Percentiles rank a stretch among this genome's conserved stretches.
These are phyloP conservation scores for Thermochaetoides thermophila DNA, from an alignment of 495 filamentous ascomycete species.

Conservation along the genomic window DNA sequence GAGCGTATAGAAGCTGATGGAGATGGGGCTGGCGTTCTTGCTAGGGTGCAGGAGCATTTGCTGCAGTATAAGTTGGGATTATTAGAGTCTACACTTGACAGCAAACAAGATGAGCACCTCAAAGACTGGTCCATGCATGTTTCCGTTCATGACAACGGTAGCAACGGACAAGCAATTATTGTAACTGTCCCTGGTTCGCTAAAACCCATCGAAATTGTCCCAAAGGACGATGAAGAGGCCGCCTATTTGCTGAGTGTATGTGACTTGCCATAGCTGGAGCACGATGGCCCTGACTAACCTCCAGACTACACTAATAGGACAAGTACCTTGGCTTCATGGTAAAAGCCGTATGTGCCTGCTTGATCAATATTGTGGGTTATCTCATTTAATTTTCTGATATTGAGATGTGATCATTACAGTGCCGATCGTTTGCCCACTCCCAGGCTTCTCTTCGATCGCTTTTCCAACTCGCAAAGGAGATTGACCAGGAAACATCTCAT, in stretches of 20 bases:
- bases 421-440: constrained; percentile 5
- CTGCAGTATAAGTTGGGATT: constrained; percentile 3
- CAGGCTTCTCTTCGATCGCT: constrained; percentile 1
- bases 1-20: neutral
- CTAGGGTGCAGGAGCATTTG: neutral
- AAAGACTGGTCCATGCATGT: neutral
- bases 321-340: constrained; percentile 10
- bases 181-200: constrained; percentile 1
- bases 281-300: neutral
- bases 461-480: neutral
- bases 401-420: neutral
- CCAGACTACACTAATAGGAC: constrained; percentile 1
- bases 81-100: neutral
- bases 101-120: neutral
- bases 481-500: neutral
- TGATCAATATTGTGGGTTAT: neutral
- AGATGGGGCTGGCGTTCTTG: constrained; percentile 2
- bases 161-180: neutral
- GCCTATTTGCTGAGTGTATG: constrained; percentile 6
- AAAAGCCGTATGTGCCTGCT: constrained; percentile 4
- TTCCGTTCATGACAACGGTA: neutral
- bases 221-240: constrained; percentile 4
- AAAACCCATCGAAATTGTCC: neutral
- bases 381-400: no score
- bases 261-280: neutral